A percentile compares a stretch with the other conserved stretches of the same genome.
phyloP scores from a whole-genome alignment of 2,329 filamentous ascomycete genomes.

The Lachnellula arida region DNA sequence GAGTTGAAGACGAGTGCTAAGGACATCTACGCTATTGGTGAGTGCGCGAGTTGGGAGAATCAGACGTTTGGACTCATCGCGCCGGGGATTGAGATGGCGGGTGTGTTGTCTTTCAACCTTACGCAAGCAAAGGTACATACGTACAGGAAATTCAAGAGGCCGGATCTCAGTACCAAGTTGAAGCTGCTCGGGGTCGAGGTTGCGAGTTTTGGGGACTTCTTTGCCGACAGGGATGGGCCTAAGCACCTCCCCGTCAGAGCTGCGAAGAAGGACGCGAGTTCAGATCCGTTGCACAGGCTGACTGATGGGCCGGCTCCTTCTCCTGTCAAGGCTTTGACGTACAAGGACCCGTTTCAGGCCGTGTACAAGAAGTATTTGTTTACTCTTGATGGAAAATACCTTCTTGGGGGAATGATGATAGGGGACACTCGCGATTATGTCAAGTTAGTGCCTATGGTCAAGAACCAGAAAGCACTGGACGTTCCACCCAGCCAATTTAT shows the following conservation, averaged over 20 bases:
- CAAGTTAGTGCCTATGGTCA: conserved; percentile 83
- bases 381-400: conserved; percentile 81
- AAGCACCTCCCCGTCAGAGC: conserved; percentile 63
- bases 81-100: conserved; percentile 88
- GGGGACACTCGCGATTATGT: conserved; percentile 88
- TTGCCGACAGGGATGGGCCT: conserved; percentile 80
- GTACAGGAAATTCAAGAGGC: conserved; percentile 68
- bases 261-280: conserved; percentile 37
- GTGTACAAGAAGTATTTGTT: conserved; percentile 95
- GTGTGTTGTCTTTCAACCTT: conserved; percentile 85
- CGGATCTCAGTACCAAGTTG: conserved; percentile 85
- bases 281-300: conserved; percentile 41
- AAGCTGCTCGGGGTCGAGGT: conserved; percentile 89
- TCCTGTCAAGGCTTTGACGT: conserved; percentile 76
- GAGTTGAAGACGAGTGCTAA: conserved; percentile 64
- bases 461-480: conserved; percentile 74
- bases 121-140: conserved; percentile 73
- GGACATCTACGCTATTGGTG: conserved; percentile 81
- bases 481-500: conserved; percentile 79
- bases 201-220: conserved; percentile 90
- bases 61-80: conserved; percentile 87
- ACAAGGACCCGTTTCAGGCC: conserved; percentile 81
- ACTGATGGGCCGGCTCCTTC: conserved; percentile 52
- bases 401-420: conserved; percentile 97
- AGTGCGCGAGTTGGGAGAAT: conserved; percentile 85